Evolutionary conservation across 164 flowering plant species (phyloP).

Genomic region (Cinnamomum micranthum): DNA sequence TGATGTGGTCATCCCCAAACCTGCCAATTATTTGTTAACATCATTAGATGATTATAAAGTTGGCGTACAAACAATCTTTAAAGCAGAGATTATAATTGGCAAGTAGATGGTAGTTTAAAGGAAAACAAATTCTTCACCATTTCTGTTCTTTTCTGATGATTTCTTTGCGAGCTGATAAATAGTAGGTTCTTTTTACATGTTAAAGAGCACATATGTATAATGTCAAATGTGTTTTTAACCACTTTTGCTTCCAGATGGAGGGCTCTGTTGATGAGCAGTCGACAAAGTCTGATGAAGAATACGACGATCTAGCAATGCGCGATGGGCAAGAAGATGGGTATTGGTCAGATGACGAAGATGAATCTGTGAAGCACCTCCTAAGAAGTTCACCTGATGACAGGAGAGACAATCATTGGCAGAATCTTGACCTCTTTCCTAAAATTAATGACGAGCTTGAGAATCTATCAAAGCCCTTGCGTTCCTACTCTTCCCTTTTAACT

Average conservation of each 20-base stretch:
- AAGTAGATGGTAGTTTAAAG: no score
- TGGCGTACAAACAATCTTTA: no score
- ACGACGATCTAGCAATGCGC: slow-evolving; percentile 90
- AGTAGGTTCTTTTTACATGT: no score
- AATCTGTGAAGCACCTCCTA: slow-evolving; percentile 15
- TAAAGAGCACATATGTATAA: no score
- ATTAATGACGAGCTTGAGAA: slow-evolving; percentile 29
- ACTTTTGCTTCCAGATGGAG: slow-evolving; percentile 42
- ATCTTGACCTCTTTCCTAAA: slow-evolving; percentile 47
- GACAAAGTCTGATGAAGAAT: slow-evolving; percentile 93
- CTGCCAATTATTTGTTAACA: neutral
- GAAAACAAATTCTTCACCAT: no score
- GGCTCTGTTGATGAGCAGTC: slow-evolving; percentile 97
- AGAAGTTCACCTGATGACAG: neutral
- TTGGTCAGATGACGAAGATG: slow-evolving; percentile 59
- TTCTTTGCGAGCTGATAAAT: no score
- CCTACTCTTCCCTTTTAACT: slow-evolving; percentile 31
- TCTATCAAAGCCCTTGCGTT: slow-evolving; percentile 21
- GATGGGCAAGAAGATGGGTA: slow-evolving; percentile 66
- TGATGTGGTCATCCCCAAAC: neutral
- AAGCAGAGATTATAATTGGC: no score
- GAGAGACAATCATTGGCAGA: slow-evolving; percentile 34
- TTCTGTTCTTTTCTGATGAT: no score
- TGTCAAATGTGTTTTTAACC: neutral
- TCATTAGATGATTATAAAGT: neutral